Evolutionary conservation across 345 rosid species (phyloP), one percentile per base, ranked within the genome.

Genomic region (Trapa bicornis): DNA sequence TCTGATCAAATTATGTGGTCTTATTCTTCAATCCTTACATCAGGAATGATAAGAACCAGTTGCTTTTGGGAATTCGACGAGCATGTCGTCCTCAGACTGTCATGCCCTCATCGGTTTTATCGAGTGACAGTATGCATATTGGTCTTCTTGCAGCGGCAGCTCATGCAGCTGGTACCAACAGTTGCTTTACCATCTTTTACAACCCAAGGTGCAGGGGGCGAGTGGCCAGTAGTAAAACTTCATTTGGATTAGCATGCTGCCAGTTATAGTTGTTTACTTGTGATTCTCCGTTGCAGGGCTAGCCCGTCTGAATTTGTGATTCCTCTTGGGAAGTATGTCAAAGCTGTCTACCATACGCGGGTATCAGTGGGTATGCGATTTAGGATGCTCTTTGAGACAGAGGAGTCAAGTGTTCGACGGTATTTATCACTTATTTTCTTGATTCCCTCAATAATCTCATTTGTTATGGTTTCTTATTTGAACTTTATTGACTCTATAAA

Each of bases 281-380:
- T 17, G 37, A 50, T 70, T 37, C 72, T 68, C 71, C 70, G 35
- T 70, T 78, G 69, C 84, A 84, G 88, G 83, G 88, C 86, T 42
- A 84, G 88, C 79, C 86, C 88, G 47, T 78, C 84, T 17, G 86
- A 80, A 67, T 84, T 84, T 82, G 86, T 84, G 66, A 80, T 84
- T 50, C 81, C 86, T 33, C 67, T 84, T 64, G 82, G 81, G 38
- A 82, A 84, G 71, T 84, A 78, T 70, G 72, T 80, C 36, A 84
- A 82, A 67, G 82, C 86, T 36, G 84, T 80, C 62, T 76, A 78
- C 68, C 85, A 84, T 73, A 82, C 78, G 7, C 79, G 84, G 22
- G 83, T 82, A 64, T 84, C 88, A 48, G 84, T 82, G n/a, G 88
- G 88, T 60, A 84, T 84, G 88, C 81, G 86, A 45, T 84, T 84